phyloP scores from a whole-genome alignment of 139 green algal genomes.

The Haematococcus sp. region DNA sequence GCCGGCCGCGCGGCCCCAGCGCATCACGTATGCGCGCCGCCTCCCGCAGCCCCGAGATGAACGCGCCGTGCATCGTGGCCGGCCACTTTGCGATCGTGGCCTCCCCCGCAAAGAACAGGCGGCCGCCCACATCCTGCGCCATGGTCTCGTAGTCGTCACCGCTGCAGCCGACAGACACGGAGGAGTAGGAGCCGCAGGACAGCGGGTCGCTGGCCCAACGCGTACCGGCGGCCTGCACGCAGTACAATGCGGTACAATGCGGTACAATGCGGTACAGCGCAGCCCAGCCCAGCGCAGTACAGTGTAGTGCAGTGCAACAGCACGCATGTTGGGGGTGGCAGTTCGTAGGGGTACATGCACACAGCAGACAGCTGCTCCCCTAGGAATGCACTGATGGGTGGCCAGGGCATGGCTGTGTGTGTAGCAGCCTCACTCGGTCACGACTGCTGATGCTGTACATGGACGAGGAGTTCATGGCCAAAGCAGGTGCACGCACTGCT shows the following conservation, averaged over 20 bases:
- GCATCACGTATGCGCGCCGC: slow-evolving; percentile 36
- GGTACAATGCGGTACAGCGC: too few relatives aligned
- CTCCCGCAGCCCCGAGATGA: slow-evolving; percentile 19
- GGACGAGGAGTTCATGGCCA: too few relatives aligned
- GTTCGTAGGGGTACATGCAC: too few relatives aligned
- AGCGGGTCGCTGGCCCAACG: slow-evolving; percentile 83
- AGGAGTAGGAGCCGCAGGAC: slow-evolving; percentile 84
- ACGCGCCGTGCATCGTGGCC: slow-evolving; percentile 96
- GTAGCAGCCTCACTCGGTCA: too few relatives aligned
- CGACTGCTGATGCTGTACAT: too few relatives aligned
- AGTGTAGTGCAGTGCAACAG: too few relatives aligned
- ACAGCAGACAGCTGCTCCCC: too few relatives aligned
- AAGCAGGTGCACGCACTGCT: too few relatives aligned
- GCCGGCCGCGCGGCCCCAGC: not conserved
- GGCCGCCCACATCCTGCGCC: slow-evolving; percentile 58
- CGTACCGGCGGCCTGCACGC: slow-evolving; percentile 67
- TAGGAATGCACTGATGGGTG: too few relatives aligned
- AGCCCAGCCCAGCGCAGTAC: too few relatives aligned
- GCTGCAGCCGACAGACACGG: slow-evolving; percentile 67
- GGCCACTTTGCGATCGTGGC: slow-evolving; percentile 87
- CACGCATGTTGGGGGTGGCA: not conserved
- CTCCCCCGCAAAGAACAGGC: slow-evolving; percentile 88
- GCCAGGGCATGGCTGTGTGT: too few relatives aligned
- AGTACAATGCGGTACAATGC: too few relatives aligned
- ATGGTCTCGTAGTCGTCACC: slow-evolving; percentile 88